Evolutionary conservation across 805 yeast species (phyloP), one percentile per base, ranked within the genome.

Genomic region (Blastobotrys robertii): DNA sequence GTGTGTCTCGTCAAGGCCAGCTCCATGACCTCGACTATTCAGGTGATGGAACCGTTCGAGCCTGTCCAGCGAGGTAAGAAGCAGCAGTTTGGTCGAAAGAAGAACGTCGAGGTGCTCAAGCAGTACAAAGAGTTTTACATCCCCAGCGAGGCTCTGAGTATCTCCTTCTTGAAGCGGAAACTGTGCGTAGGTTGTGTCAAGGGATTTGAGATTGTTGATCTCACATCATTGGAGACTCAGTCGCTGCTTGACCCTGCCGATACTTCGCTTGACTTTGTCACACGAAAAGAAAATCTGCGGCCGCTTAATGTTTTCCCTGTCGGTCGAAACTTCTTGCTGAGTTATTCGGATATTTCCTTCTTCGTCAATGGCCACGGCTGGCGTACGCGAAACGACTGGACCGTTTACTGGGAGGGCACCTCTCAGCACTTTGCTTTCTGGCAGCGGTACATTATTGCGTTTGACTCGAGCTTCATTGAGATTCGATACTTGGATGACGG

Each of bases 211-310:
- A 86, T 92, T 56, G 87, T 92, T 31, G 82, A 94, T 12, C 69
- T 88, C 35, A 84, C 82, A 47, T 84, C 82, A 42, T 81, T 84
- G 46, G 84, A 79, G 46, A 86, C 84, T 63, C 97, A 92, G 63
- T 79, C 92, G 8, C 73, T 92, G 41, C 69, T 92, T 54, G 97
- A 92, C 65, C 96, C 95, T n/a, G 98, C 97, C 0, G 98, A 92
- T 58, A 94, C 97, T 0, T 86, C 97, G 13, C 70, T 92, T 42
- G 98, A 92, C 57, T 92, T 92, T 67, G 97, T 92, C 10, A 84
- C 78, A 45, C 84, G 77, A 47, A 70, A 82, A 46, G 95, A 86
- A 60, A 77, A 79, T 2, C 72, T 90, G 47, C 84, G 84, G 55
- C 98, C 98, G 13, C 75, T 87, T 61, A 87, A 94, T 3, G 86